Base-by-base conservation (phyloP, 2,329 filamentous ascomycete genomes). In the Gremmenia infestans region DNA sequence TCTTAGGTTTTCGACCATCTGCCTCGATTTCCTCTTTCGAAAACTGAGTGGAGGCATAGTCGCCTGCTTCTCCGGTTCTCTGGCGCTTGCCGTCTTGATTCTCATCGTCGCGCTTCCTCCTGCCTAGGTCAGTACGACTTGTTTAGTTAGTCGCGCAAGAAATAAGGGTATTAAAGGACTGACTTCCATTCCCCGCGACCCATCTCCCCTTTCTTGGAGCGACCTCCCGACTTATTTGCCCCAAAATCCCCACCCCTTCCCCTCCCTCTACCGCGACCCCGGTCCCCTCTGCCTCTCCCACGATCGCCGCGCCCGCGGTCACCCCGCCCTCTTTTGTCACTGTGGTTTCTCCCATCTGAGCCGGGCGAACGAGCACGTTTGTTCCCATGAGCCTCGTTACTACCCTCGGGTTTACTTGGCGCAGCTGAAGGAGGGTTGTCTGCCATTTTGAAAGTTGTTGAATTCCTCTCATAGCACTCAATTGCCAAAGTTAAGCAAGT, bases 1-100 rank as follows among this genome's bases (percentile, higher is more conserved):
- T 86, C 80, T 99, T 99, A 23, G 94, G 94, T 55, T 85, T 85
- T 61, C 93, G 86, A 70, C 87, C 86, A 72, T 99, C 94, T 48
- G 85, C 85, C 12, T 88, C 89, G 64, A 97, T 93, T 73, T 97
- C 92, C 61, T 94, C 91, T 65, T 89, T 81, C 53, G 82, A 77
- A 66, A 86, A 88, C 3, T 75, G 73, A 22, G 71, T 66, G 5
- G 72, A 65, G 9, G 70, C 67, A 43, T 65, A 65, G 46, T 65
- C 66, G 42, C 73, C 73, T 23, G 67, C 66, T 15, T 65, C 66
- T 52, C 76, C 74, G 2, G 79, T 60, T 60, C 77, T 81, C 56
- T 74, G 78, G 40, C 81, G 78, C 70, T 85, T 86, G n/a, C 71
- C 69, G 53, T 76, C 74, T 65, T 78, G 75, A 62, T 76, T 72